Evolutionary conservation across 1,284 basidiomycete species (phyloP), one percentile per base, ranked within the genome.

Genomic region (Xerocomus nothofagi): DNA sequence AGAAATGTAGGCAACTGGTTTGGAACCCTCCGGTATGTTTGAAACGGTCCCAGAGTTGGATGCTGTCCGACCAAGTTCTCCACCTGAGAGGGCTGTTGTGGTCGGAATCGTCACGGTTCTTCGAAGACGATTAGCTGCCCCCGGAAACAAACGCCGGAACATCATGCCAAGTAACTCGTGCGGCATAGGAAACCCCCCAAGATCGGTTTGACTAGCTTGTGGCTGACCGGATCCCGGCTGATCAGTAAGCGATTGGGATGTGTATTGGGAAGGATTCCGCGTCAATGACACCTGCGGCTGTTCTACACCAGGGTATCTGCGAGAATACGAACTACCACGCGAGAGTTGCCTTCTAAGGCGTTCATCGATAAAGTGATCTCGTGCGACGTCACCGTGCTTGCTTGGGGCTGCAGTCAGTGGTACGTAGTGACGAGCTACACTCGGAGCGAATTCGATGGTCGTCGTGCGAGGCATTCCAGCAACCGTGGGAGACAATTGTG

Each of bases 181-280:
- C 0, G 92, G 91, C 61, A 87, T 91, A 0, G 94, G 93, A 68
- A 97, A 98, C 0, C 93, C 94, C 38, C 94, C 94, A 58, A 91
- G 93, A 5, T 70, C 80, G 39, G 71, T 70, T 54, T 77, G 68
- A 55, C 74, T 76, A 39, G 69, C 61, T 23, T 53, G 60, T 18
- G 55, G 49, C 23, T 57, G 60, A 26, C 53, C 60, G 11, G 18
- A 27, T 24, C 10, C 52, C 9, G 30, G 9, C 9, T 39, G 49
- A 49, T 75, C 71, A n/a, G 70, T 40, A n/a, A 38, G 36, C 12
- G 49, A 39, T 20, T 49, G 39, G 11, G 54, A 43, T 11, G 53
- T 37, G 6, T 56, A 47, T 34, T 31, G 57, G 6, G 60, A 62
- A 5, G 54, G 45, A 30, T 53, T 31, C 23, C 39, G 53, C 18